A percentile compares a stretch with the other conserved stretches of the same genome.
Conservation (phyloP, 495 filamentous ascomycete species). For the Choiromyces venosus region DNA sequence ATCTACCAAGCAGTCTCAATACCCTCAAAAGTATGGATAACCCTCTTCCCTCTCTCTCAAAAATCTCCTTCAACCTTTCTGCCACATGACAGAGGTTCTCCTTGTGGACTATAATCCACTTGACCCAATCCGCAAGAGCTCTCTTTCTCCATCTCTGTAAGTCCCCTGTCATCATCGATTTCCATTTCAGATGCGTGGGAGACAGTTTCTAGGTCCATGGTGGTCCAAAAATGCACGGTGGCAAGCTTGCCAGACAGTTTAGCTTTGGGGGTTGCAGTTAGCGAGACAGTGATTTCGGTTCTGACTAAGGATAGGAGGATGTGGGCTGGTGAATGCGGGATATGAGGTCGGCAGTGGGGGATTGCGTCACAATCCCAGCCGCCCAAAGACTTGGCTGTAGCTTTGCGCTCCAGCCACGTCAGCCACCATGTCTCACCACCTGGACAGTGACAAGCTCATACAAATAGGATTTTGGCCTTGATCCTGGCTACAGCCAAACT, state of each 20-base stretch:
- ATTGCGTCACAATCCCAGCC: too few relatives aligned
- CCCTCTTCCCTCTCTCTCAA: slow-evolving; percentile 78
- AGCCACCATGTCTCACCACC: too few relatives aligned
- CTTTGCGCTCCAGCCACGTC: too few relatives aligned
- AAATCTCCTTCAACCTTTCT: slow-evolving; percentile 68
- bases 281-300: slow-evolving; percentile 23
- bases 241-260: slow-evolving; percentile 44
- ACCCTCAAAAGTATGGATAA: slow-evolving; percentile 69
- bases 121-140: slow-evolving; percentile 90
- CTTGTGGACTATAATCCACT: slow-evolving; percentile 70
- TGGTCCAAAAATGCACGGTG: slow-evolving; percentile 62
- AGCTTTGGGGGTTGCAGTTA: slow-evolving; percentile 22
- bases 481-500: too few relatives aligned
- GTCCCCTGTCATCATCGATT: slow-evolving; percentile 55
- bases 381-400: too few relatives aligned
- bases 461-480: too few relatives aligned
- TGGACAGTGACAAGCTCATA: too few relatives aligned
- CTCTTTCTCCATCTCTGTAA: slow-evolving; percentile 71
- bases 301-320: slow-evolving; percentile 32
- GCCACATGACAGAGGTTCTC: slow-evolving; percentile 70
- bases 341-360: slow-evolving; percentile 8
- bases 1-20: slow-evolving; percentile 47
- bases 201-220: slow-evolving; percentile 64
- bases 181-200: slow-evolving; percentile 47
- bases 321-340: slow-evolving; percentile 9